Percentiles rank a stretch among this genome's conserved stretches.
Evolutionary conservation across 2,329 filamentous ascomycete genomes (phyloP).

Genomic region (Calycina herbarum): DNA sequence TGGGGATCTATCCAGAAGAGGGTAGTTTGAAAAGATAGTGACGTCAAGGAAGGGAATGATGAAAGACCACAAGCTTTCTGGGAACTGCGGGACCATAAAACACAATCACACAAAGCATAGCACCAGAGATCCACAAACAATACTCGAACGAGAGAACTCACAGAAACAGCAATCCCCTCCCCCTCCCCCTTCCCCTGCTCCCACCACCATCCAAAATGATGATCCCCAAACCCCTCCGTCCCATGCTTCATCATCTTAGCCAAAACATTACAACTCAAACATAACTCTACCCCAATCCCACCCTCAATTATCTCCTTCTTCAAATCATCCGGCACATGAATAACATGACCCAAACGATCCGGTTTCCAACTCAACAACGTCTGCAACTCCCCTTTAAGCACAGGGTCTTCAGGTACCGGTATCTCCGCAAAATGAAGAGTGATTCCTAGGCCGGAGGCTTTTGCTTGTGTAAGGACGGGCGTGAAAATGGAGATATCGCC

Average conservation of each 20-base stretch:
- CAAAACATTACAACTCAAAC: conserved; percentile 78
- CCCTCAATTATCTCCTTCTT: conserved; percentile 54
- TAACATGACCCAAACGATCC: conserved; percentile 74
- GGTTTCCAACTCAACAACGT: conserved; percentile 66
- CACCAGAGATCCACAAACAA: neutral
- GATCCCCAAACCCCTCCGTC: conserved; percentile 60
- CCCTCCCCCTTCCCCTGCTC: no score
- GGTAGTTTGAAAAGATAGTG: no score
- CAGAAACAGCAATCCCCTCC: conserved; percentile 69
- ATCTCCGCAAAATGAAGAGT: conserved; percentile 81
- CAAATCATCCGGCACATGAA: conserved; percentile 65
- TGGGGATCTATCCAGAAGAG: no score
- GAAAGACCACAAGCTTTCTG: no score
- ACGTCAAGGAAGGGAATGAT: neutral
- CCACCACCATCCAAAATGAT: conserved; percentile 78
- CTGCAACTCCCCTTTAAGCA: conserved; percentile 58
- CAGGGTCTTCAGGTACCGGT: conserved; percentile 52
- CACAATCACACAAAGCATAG: neutral
- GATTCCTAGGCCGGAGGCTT: conserved; percentile 55
- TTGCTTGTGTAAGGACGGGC: conserved; percentile 58
- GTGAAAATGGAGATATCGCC: conserved; percentile 62
- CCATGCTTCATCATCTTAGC: conserved; percentile 70
- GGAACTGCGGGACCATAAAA: neutral
- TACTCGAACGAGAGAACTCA: conserved; percentile 46
- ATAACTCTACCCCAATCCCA: conserved; percentile 70